phyloP scores from a whole-genome alignment of 768 basidiomycete genomes.

The Auriscalpium microsporum region DNA sequence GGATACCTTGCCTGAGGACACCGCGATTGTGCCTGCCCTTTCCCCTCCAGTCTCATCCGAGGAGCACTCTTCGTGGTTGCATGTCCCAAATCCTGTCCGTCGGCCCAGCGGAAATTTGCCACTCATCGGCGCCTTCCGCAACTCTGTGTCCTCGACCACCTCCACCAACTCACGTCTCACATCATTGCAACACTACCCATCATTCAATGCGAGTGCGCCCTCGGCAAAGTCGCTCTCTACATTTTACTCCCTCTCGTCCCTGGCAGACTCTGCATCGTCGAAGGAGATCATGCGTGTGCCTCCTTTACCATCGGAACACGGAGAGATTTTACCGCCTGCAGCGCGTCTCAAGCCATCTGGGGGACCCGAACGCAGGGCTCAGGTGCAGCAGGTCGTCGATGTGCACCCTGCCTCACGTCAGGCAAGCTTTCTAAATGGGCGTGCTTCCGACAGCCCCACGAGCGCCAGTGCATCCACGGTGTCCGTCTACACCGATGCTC shows the following conservation, averaged over 20 bases:
- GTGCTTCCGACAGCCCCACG: conserved; percentile 5
- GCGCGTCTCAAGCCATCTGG: conserved; percentile 1
- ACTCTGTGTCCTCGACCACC: conserved; percentile 6
- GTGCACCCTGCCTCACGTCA: conserved; percentile 3
- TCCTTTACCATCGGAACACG: background rate
- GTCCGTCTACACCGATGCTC: conserved; percentile 13
- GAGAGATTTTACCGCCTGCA: conserved; percentile 1
- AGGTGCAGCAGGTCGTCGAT: background rate
- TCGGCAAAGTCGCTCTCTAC: conserved; percentile 3
- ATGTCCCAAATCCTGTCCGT: conserved; percentile 6
- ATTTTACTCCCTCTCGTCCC: conserved; percentile 4
- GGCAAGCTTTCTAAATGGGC: conserved; percentile 9
- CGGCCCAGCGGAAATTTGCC: conserved; percentile 1
- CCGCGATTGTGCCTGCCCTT: background rate
- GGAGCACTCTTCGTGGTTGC: conserved; percentile 9
- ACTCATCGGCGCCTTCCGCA: conserved; percentile 14
- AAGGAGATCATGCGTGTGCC: background rate
- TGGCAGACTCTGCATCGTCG: background rate
- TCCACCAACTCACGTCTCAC: conserved; percentile 5
- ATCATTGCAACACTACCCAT: conserved; percentile 14
- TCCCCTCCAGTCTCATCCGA: background rate
- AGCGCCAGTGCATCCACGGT: conserved; percentile 8
- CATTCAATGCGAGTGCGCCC: conserved; percentile 2
- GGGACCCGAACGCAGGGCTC: conserved; percentile 5
- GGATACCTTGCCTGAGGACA: conserved; percentile 13